Base-by-base conservation (phyloP, 257 asterid genomes). In the Solanum lignicaule region DNA sequence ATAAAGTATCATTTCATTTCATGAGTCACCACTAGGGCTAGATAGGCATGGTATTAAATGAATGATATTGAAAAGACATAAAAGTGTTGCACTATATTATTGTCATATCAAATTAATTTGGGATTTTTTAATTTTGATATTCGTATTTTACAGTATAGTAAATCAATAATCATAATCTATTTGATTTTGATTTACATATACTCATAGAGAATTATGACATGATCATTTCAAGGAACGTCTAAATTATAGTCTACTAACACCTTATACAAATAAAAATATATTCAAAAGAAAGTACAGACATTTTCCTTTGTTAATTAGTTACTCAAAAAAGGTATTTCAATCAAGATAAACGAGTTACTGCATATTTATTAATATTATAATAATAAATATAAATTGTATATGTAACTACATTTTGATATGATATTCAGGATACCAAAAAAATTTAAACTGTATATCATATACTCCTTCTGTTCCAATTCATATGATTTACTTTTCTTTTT, bases 91-190 rank as follows among this genome's bases (percentile, higher is more conserved):
- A 2, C n/a, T 55, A 55, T 20, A 58, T 58, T 58, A 20, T 58
- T 58, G 11, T 58, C 66, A 58, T 20, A 58, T 58, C 25, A 58
- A 58, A 58, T 58, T 3, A 58, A 21, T 58, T 55, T 0, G 0
- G 5, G 27, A 20, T 58, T 0, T 8, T 55, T 20, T 7, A 58
- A 2, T 0, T 55, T 0, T 55, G n/a, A 0, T 55, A 55, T 55
- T 2, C 11, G 0, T 55, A 55, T 55, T 55, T 55, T 55, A 52
- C 9, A 0, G 1, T 48, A 15, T 5, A 48, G 8, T 48, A 52
- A 52, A 60, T 8, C 0, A 60, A 9, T 8, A 66, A 12, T 11
- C 20, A 25, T n/a, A 66, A 10, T n/a, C 7, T 12, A 0, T 27
- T 68, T 6, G 21, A 27, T 4, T 68, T 68, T 68, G 9, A 68